Evolutionary conservation across 1,284 basidiomycete genomes (phyloP), one percentile per base, ranked within the genome.

Genomic region (Leccinum insolens): DNA sequence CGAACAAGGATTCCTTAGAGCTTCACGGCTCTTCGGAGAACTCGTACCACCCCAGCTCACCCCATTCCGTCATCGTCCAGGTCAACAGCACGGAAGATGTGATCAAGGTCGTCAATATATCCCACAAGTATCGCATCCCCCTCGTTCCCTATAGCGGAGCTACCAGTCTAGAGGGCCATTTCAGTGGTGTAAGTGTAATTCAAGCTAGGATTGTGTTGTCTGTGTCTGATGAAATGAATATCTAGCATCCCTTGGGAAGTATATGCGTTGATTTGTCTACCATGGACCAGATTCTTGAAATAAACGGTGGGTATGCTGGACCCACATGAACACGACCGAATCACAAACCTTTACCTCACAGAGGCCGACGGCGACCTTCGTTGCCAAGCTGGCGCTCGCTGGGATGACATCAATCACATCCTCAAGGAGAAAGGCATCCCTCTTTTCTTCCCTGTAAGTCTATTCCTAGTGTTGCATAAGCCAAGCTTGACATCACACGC

Each of bases 391-490:
- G 96, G 95, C 7, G 86, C 91, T 39, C 86, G 89, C 46, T 98
- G 95, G 94, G 94, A 96, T 76, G 92, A 93, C 65, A 87, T 99
- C 67, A 99, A 98, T 75, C 82, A 83, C 22, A 82, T 86, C 9
- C 84, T 98, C 22, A 88, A 87, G 69, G 86, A 89, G 28, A 85
- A 89, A 73, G 90, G 84, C 2, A 88, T 90, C 65, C 86, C 89
- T 1, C 77, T 91, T 8, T 92, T 91, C 77, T 92, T 92, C 72
- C 90, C 90, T 14, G 90, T 90, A 74, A 73, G 84, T 41, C 34
- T n/a, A 20, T 39, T 39, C 28, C 15, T 2, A 20, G 44, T 22
- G 6, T 63, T 39, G 4, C 3, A 39, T 37, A 46, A 12, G 55
- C 63, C 15, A 31, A 14, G 5, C 12, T 25, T 69, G 44, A 64